Conservation (phyloP, 225 moss, liverwort and hornwort species). For the Straminergon stramineum region DNA sequence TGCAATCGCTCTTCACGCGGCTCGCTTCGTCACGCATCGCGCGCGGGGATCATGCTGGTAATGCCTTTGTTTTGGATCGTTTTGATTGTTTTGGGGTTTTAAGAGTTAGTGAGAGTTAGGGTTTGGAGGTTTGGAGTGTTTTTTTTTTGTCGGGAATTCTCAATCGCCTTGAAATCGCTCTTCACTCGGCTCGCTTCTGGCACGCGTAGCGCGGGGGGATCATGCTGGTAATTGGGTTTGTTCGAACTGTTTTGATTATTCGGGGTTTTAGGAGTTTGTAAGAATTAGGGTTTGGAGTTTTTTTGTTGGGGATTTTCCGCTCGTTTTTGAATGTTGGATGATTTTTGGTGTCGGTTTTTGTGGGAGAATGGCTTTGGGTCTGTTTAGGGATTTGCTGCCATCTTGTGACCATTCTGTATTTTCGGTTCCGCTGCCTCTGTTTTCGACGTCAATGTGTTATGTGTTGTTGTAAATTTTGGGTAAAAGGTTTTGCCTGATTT, state of each 20-base stretch:
- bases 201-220: slow-evolving; percentile 21
- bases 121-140: not conserved
- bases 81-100: not conserved
- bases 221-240: not conserved
- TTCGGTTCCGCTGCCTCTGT: not conserved
- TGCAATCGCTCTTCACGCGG: slow-evolving; percentile 42
- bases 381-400: not conserved
- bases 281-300: not conserved
- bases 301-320: not conserved
- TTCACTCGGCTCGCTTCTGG: slow-evolving; percentile 13
- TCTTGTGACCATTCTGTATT: not conserved
- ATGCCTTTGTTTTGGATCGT: not conserved
- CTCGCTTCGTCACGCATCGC: slow-evolving; percentile 32
- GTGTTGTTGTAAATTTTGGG: not conserved
- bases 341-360: not conserved
- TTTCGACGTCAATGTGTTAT: not conserved
- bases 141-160: not conserved
- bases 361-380: not conserved
- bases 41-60: slow-evolving; percentile 39
- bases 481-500: not conserved
- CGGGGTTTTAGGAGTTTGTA: not conserved
- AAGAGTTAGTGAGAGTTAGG: not conserved
- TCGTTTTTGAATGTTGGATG: not conserved
- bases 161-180: not conserved
- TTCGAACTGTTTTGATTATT: not conserved